These are phyloP conservation scores for Pseudopediastrum boryanum DNA, from an alignment of 139 green algal species.

Conservation along the genomic window DNA sequence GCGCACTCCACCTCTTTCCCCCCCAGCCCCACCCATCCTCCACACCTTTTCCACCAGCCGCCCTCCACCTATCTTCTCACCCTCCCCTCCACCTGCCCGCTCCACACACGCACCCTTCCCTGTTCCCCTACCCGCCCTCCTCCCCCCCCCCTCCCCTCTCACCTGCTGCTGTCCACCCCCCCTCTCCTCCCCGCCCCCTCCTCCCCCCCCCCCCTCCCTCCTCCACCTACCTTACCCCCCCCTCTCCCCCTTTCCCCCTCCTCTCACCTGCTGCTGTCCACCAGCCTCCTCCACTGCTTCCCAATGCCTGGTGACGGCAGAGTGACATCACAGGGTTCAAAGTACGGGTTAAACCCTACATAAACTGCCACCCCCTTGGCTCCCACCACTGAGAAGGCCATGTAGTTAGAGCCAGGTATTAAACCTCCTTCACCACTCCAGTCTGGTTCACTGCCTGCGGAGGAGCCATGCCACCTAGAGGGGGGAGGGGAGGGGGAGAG, in stretches of 20 bases:
- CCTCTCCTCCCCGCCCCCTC: constrained; percentile 21
- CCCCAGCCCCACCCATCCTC: too few relatives aligned
- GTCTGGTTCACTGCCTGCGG: constrained; percentile 34
- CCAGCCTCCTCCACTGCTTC: constrained; percentile 27
- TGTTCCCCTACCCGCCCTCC: too few relatives aligned
- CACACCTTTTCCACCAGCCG: too few relatives aligned
- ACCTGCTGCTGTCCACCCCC: constrained; percentile 36
- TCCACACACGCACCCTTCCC: too few relatives aligned
- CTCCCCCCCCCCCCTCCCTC: too few relatives aligned
- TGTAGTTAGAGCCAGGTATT: constrained; percentile 40
- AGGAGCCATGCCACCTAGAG: constrained; percentile 49
- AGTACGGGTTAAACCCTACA: constrained; percentile 54
- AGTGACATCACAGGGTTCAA: constrained; percentile 5
- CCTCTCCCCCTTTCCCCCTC: too few relatives aligned
- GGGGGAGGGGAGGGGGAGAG: neutral
- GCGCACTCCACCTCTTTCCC: too few relatives aligned
- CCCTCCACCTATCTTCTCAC: too few relatives aligned
- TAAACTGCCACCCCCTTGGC: constrained; percentile 44
- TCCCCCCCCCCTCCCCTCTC: too few relatives aligned
- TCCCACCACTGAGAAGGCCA: constrained; percentile 41
- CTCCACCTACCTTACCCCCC: too few relatives aligned
- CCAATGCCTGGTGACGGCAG: constrained; percentile 37
- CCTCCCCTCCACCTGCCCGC: too few relatives aligned
- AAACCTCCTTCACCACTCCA: constrained; percentile 40
- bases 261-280: constrained; percentile 37